These are phyloP conservation scores for Pittosporum tobira DNA, from an alignment of 129 eudicot species.

Conservation along the genomic window DNA sequence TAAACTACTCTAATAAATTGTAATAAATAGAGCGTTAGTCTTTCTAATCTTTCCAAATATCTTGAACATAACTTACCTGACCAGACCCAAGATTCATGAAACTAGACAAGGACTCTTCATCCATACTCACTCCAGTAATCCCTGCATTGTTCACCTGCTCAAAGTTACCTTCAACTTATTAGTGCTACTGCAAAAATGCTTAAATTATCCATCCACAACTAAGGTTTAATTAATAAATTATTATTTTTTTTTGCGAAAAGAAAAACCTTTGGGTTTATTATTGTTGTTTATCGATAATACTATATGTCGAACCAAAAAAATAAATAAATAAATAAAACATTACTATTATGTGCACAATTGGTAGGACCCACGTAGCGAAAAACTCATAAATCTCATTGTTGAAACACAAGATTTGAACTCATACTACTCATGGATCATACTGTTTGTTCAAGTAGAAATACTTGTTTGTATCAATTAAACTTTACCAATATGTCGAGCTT, in stretches of 20 bases:
- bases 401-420: not conserved
- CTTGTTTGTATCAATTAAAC: not conserved
- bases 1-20: too few species aligned
- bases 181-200: not conserved
- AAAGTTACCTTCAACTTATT: not conserved
- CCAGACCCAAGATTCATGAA: slow-evolving; percentile 21
- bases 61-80: slow-evolving; percentile 15
- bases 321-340: too few species aligned
- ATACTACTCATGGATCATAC: not conserved
- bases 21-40: too few species aligned
- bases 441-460: not conserved
- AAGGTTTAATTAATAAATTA: not conserved
- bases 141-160: slow-evolving; percentile 46
- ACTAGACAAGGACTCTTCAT: slow-evolving; percentile 26
- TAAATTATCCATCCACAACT: not conserved
- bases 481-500: slow-evolving; percentile 34
- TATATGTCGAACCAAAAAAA: too few species aligned
- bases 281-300: too few species aligned
- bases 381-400: not conserved
- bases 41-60: not conserved
- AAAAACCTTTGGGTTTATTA: too few species aligned
- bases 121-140: slow-evolving; percentile 21
- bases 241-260: not conserved
- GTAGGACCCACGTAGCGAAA: too few species aligned
- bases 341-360: too few species aligned